phyloP scores from a whole-genome alignment of 1,284 basidiomycete species.

The Coniferiporia sulphurascens region DNA sequence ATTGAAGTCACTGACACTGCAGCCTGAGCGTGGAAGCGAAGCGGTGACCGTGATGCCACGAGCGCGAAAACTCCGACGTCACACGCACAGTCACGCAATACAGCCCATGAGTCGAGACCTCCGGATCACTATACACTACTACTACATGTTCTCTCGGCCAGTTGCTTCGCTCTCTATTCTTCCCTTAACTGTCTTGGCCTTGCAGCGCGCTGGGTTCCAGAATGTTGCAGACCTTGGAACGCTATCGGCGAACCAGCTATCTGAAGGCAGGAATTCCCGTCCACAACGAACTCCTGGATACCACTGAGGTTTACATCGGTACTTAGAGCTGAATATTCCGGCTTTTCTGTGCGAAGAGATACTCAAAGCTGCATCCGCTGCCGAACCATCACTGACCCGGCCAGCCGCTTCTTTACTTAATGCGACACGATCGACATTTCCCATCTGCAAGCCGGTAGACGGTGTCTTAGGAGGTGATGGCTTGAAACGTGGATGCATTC shows the following conservation, averaged over 20 bases:
- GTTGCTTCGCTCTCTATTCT: slow-evolving; percentile 37
- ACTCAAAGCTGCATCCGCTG: slow-evolving; percentile 36
- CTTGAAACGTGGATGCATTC: slow-evolving; percentile 49
- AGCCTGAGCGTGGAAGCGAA: no score
- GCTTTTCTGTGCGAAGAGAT: slow-evolving; percentile 39
- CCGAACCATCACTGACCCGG: slow-evolving; percentile 43
- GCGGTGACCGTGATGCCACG: no score
- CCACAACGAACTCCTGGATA: background rate
- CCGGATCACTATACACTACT: background rate
- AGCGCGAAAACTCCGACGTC: no score
- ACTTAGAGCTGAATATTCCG: slow-evolving; percentile 45
- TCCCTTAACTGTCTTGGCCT: slow-evolving; percentile 34
- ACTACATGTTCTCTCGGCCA: slow-evolving; percentile 21
- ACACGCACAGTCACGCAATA: background rate
- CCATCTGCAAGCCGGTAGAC: slow-evolving; percentile 47
- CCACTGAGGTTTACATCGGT: background rate
- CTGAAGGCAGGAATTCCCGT: slow-evolving; percentile 35
- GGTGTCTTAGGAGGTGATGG: slow-evolving; percentile 51
- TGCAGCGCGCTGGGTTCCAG: slow-evolving; percentile 47
- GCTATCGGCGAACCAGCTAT: slow-evolving; percentile 36
- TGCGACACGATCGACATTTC: slow-evolving; percentile 29
- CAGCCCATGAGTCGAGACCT: background rate
- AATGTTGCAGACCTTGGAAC: slow-evolving; percentile 41
- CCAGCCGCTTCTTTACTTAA: slow-evolving; percentile 46
- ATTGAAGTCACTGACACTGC: no score